Evolutionary conservation across 2,329 filamentous ascomycete genomes (phyloP), one percentile per base, ranked within the genome.

Genomic region (Didymella pomorum): DNA sequence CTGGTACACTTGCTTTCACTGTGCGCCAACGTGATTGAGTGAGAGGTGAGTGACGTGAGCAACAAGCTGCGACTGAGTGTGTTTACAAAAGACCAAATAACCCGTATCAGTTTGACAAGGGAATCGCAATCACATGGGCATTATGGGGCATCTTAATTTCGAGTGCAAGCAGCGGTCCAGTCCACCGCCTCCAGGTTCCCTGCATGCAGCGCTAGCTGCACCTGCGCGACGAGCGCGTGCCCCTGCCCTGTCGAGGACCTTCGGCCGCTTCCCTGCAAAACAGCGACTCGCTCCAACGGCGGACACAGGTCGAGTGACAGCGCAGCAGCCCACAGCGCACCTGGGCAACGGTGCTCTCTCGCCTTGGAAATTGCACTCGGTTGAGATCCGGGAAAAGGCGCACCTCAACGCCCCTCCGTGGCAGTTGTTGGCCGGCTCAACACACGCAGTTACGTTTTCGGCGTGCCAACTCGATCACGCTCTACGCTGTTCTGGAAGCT

Each of bases 31-130:
- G 23, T 52, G 18, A 37, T 44, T 18, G 23, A 37, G 31, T 7
- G 47, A 51, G 45, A 11, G 45, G 9, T n/a, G 37, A 39, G 50
- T 46, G 45, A 58, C 29, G 50, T 49, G 50, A 58, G 39, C 14
- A 25, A 47, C 25, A 18, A 41, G 33, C 37, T 53, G 56, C 50
- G 39, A 50, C 50, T 53, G 41, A 11, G 51, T 20, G 56, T 58
- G 56, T 58, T 58, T 58, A 54, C 56, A 50, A 50, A 23, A 50
- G 45, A 41, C 41, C 37, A 54, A 58, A 50, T 54, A 37, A 54
- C 45, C 46, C 46, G 56, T 58, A 58, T 58, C 56, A 58, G 41
- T 41, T 54, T 58, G 26, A 58, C 56, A 54, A 29, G 56, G 56
- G 49, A 47, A 58, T 35, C 37, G 50, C 56, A 54, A 50, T 58